phyloP scores from a whole-genome alignment of 75 land plant species.

The Sequoia sempervirens region DNA sequence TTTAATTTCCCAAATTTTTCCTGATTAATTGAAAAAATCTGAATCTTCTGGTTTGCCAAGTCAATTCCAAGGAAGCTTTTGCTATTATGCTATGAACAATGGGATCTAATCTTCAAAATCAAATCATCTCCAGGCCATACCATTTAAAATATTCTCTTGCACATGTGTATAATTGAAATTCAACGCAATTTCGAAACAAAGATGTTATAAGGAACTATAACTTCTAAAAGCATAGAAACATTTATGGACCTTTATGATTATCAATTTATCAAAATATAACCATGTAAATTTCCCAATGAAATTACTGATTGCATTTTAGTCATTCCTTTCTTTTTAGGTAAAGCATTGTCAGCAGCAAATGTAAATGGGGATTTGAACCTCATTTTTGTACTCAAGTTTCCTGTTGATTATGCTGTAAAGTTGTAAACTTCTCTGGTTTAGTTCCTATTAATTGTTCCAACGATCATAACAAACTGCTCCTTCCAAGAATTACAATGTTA shows the following conservation, averaged over 20 bases:
- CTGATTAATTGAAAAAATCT: too few relatives aligned
- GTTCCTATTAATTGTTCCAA: background rate
- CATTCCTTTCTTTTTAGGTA: background rate
- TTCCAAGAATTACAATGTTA: background rate
- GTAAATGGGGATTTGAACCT: background rate
- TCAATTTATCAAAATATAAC: background rate
- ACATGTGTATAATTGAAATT: background rate
- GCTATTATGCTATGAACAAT: background rate
- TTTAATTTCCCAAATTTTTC: too few relatives aligned
- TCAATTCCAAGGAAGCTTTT: too few relatives aligned
- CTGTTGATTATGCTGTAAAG: background rate
- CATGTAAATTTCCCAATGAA: background rate
- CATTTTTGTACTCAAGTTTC: background rate
- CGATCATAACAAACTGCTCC: background rate
- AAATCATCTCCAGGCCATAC: too few relatives aligned
- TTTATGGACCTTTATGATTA: background rate
- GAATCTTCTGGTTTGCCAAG: too few relatives aligned
- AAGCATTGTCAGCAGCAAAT: background rate
- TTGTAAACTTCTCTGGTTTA: background rate
- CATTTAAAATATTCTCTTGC: background rate
- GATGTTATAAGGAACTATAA: background rate
- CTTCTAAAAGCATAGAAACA: background rate
- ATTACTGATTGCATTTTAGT: background rate
- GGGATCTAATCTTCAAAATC: background rate
- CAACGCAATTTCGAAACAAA: background rate